phyloP scores from a whole-genome alignment of 1,139 yeast species.

The Candida frijolesensis region DNA sequence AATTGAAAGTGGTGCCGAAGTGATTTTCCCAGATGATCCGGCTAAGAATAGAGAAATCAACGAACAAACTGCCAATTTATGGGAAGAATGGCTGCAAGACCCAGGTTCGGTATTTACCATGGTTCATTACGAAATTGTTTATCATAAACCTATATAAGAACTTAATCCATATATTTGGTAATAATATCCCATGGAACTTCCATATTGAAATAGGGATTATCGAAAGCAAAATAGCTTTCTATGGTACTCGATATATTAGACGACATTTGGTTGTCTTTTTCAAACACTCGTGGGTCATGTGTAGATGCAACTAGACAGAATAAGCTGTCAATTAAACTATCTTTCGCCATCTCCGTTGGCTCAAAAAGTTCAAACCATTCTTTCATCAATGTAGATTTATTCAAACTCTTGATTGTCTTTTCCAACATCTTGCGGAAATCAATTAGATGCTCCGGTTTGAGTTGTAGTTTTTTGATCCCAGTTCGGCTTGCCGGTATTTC shows the following conservation, averaged over 20 bases:
- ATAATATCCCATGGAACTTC: constrained; percentile 10
- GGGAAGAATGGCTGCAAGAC: constrained; percentile 21
- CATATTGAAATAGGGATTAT: constrained; percentile 17
- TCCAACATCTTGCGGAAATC: constrained; percentile 6
- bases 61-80: constrained; percentile 12
- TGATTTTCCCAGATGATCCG: constrained; percentile 13
- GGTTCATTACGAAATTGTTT: constrained; percentile 21
- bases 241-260: constrained; percentile 7
- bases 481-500: neutral
- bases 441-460: constrained; percentile 10
- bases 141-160: constrained; percentile 12
- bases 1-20: constrained; percentile 17
- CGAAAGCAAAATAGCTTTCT: constrained; percentile 16
- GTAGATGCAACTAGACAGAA: constrained; percentile 10
- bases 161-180: constrained; percentile 7
- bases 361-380: constrained; percentile 12
- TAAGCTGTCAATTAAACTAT: constrained; percentile 7
- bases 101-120: constrained; percentile 16
- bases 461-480: constrained; percentile 18
- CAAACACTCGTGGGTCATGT: constrained; percentile 16
- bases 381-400: constrained; percentile 8
- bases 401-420: constrained; percentile 6
- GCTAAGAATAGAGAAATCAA: constrained; percentile 12
- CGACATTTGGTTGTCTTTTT: constrained; percentile 9
- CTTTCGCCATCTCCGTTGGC: constrained; percentile 4